phyloP scores from a whole-genome alignment of 345 rosid species.

The Aegle marmelos region DNA sequence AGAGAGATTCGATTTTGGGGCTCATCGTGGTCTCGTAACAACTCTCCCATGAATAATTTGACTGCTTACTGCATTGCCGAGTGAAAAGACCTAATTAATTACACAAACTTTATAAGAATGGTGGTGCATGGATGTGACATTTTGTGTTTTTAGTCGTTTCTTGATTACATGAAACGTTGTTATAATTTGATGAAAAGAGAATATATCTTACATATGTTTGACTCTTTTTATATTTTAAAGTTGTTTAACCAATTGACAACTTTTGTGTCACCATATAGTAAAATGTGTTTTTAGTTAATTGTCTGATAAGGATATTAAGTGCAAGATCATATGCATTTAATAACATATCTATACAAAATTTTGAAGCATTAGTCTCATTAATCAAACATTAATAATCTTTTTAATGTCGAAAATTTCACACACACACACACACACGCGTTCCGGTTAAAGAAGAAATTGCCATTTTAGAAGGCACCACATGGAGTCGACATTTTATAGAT shows the following conservation, averaged over 20 bases:
- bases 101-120: not conserved
- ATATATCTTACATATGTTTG: not conserved
- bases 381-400: not conserved
- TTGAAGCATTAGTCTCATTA: not conserved
- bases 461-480: slow-evolving; percentile 29
- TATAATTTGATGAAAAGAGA: not conserved
- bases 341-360: not conserved
- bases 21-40: too few species aligned
- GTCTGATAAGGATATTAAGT: too few species aligned
- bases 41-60: too few species aligned
- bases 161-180: not conserved
- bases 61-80: not conserved
- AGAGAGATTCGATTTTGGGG: too few species aligned
- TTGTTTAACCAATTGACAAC: too few species aligned
- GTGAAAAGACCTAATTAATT: not conserved
- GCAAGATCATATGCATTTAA: not conserved
- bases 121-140: not conserved
- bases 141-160: not conserved
- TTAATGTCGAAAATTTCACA: too few species aligned
- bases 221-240: too few species aligned
- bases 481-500: slow-evolving; percentile 43
- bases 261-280: too few species aligned
- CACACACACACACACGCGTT: too few species aligned
- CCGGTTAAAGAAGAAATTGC: slow-evolving; percentile 7
- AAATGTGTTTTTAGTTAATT: too few species aligned